Percentiles rank a stretch among this genome's conserved stretches.
These are phyloP conservation scores for Lentinula detonsa DNA, from an alignment of 768 basidiomycete species.

Conservation along the genomic window DNA sequence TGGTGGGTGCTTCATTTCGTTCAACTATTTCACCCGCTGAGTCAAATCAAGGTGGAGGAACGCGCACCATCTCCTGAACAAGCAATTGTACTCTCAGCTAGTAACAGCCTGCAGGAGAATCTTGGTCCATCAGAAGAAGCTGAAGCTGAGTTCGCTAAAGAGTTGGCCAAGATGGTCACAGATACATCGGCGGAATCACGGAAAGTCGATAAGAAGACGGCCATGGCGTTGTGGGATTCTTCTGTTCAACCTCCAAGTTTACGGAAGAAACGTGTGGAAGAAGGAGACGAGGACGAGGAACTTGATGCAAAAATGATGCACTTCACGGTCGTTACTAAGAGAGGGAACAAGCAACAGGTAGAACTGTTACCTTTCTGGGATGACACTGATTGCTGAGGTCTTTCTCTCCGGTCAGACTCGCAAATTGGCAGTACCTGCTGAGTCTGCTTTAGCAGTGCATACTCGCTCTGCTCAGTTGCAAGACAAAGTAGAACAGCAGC, in stretches of 20 bases:
- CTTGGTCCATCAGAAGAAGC: conserved; percentile 85
- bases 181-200: conserved; percentile 79
- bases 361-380: conserved; percentile 15
- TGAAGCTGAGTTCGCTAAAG: conserved; percentile 90
- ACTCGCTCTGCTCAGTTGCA: conserved; percentile 88
- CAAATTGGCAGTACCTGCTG: conserved; percentile 84
- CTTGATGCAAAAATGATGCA: conserved; percentile 60
- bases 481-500: conserved; percentile 95
- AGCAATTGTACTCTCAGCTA: conserved; percentile 60
- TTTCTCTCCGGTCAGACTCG: conserved; percentile 50
- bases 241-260: conserved; percentile 64
- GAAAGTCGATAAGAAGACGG: conserved; percentile 85
- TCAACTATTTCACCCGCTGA: neutral
- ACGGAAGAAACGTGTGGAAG: conserved; percentile 62
- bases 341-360: conserved; percentile 90
- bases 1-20: neutral
- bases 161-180: conserved; percentile 91
- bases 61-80: conserved; percentile 81
- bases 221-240: conserved; percentile 84
- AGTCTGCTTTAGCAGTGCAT: conserved; percentile 84
- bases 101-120: conserved; percentile 53
- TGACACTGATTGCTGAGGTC: conserved; percentile 7
- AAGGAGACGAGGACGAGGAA: conserved; percentile 42
- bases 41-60: conserved; percentile 42
- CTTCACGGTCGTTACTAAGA: conserved; percentile 89